Evolutionary conservation across 306 rosid genomes (phyloP).

Genomic region (Clitoria ternatea): DNA sequence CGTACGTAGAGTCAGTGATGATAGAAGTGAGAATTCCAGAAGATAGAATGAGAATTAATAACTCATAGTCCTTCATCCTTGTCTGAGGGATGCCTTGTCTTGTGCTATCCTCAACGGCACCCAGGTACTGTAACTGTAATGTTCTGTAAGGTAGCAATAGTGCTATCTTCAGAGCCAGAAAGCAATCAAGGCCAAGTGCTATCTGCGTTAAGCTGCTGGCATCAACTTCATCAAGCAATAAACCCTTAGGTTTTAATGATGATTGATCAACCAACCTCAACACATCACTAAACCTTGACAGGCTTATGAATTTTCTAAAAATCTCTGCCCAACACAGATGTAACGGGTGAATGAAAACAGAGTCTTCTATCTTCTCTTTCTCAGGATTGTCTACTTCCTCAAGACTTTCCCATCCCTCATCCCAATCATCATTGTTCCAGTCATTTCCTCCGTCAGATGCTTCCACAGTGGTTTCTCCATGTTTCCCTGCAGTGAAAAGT

Average conservation of each 20-base stretch:
- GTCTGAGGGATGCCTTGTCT: constrained; percentile 55
- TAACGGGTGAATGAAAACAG: constrained; percentile 59
- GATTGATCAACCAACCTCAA: constrained; percentile 68
- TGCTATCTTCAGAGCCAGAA: constrained; percentile 61
- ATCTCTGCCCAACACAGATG: constrained; percentile 80
- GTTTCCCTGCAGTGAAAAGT: constrained; percentile 46
- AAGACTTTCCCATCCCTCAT: constrained; percentile 98
- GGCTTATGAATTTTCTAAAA: constrained; percentile 51
- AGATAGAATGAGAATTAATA: constrained; percentile 58
- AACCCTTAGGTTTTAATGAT: constrained; percentile 40
- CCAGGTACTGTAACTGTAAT: constrained; percentile 57
- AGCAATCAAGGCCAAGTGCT: constrained; percentile 53
- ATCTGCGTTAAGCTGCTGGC: constrained; percentile 51
- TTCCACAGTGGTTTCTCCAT: constrained; percentile 46
- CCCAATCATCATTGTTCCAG: constrained; percentile 90
- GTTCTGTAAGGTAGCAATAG: constrained; percentile 65
- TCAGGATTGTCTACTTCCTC: constrained; percentile 59
- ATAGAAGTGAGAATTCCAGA: constrained; percentile 62
- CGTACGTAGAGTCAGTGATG: constrained; percentile 44
- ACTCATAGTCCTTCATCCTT: constrained; percentile 47
- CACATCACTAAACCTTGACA: constrained; percentile 57
- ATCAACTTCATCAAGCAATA: constrained; percentile 72
- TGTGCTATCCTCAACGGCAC: constrained; percentile 57
- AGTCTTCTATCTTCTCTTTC: constrained; percentile 37
- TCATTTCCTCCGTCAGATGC: constrained; percentile 59